Conservation (phyloP, 805 yeast species). For the Wickerhamiella hasegawae region DNA sequence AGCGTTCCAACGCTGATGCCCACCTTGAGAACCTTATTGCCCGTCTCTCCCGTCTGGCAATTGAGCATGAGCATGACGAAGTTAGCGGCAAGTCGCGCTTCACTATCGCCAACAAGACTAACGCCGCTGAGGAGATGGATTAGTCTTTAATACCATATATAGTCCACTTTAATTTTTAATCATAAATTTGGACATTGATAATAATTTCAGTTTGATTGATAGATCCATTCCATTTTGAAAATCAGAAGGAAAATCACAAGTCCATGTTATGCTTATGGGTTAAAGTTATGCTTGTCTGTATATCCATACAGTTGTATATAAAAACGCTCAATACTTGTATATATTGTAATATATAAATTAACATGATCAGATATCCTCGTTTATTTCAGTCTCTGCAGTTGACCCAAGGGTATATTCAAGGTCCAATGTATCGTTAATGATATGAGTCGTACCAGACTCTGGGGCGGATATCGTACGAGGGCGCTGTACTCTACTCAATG, state of each 20-base stretch:
- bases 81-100: slow-evolving; percentile 19
- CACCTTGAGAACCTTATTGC: slow-evolving; percentile 24
- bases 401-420: slow-evolving; percentile 13
- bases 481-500: slow-evolving; percentile 68
- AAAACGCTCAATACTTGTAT: too few species aligned
- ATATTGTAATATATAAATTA: too few species aligned
- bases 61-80: slow-evolving; percentile 24
- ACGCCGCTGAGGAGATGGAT: slow-evolving; percentile 22
- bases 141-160: slow-evolving; percentile 7
- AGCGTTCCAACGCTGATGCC: slow-evolving; percentile 20
- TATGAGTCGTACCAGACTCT: slow-evolving; percentile 5
- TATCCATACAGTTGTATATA: too few species aligned
- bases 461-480: slow-evolving; percentile 14
- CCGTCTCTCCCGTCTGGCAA: slow-evolving; percentile 23
- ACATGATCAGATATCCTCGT: too few species aligned
- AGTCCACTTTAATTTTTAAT: background rate
- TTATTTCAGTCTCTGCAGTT: too few species aligned
- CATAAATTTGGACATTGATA: background rate
- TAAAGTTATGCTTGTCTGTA: too few species aligned
- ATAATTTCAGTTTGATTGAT: background rate
- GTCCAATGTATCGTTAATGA: slow-evolving; percentile 16
- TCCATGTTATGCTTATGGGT: too few species aligned
- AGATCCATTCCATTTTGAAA: too few species aligned
- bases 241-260: too few species aligned
- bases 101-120: slow-evolving; percentile 21